Base-by-base conservation (phyloP, 2,329 filamentous ascomycete species). In the Cadophora sp. region DNA sequence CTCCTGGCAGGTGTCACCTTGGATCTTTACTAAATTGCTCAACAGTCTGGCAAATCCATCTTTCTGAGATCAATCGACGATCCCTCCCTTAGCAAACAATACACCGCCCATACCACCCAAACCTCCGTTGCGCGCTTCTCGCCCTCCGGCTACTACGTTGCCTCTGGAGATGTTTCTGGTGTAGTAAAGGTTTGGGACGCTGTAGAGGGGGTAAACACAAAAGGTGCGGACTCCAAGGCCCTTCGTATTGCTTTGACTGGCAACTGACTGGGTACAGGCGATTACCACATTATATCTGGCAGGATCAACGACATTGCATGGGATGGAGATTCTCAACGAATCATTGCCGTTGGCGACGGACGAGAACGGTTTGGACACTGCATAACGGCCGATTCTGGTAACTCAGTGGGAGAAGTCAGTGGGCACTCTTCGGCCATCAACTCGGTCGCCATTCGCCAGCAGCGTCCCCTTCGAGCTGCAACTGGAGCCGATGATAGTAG, bases 281-380 rank as follows among this genome's bases (percentile, higher is more conserved):
- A 98, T 80, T 98, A 97, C 80, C 87, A 89, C 76, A 97, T 98
- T 80, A 94, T 98, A 76, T 94, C 92, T 41, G 96, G 96, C 14
- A 91, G 93, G 63, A 95, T 99, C 81, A 97, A 97, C 78, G 96
- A 99, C 78, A 88, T 99, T 72, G 95, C 94, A 1, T 99, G 96
- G 94, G 96, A 98, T 76, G 95, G 94, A 66, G 96, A 99, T 80
- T 97, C 92, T 68, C 94, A 97, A 82, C 91, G 96, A 59, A 91
- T 99, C 76, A 97, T 98, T 75, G 96, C 95, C 3, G 95, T 99
- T 5, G 96, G 96, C 53, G 92, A 98, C 74, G 96, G 96, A 61
- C 94, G 95, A 77, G 94, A 98, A 81, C 88, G 93, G 65, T 97
- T 93, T 78, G 95, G 95, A 16, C 92, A 95, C 79, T 97, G 93